Evolutionary conservation across 371 early-diverging fungal species (phyloP).

Genomic region (Lichtheimia ornata): DNA sequence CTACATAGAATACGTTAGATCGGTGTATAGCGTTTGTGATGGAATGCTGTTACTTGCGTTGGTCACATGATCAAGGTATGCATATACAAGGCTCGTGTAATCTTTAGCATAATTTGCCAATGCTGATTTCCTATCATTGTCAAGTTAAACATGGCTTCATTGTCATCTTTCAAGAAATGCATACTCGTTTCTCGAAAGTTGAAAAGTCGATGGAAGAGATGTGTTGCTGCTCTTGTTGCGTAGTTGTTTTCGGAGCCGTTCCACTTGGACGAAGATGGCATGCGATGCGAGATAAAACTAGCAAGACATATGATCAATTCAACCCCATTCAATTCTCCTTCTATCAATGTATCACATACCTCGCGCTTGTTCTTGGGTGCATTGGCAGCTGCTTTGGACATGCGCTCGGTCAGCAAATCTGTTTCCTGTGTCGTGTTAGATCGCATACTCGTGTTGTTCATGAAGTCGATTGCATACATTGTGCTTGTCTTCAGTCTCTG

Average conservation of each 20-base stretch:
- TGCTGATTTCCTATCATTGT: background rate
- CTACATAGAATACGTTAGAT: background rate
- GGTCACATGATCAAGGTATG: slow-evolving; percentile 2
- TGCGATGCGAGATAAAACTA: slow-evolving; percentile 1
- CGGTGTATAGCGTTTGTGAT: too few species aligned
- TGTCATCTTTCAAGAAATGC: background rate
- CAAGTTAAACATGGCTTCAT: background rate
- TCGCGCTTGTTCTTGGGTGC: background rate
- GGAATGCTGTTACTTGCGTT: background rate
- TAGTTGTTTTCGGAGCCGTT: background rate
- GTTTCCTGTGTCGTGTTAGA: too few species aligned
- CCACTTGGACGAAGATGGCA: slow-evolving; percentile 1
- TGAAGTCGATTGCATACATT: too few species aligned
- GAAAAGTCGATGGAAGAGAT: background rate
- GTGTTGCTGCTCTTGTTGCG: background rate
- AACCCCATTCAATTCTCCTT: too few species aligned
- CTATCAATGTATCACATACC: background rate
- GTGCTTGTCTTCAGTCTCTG: too few species aligned
- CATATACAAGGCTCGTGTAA: slow-evolving; percentile 1
- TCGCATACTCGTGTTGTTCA: too few species aligned
- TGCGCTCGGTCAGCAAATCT: too few species aligned
- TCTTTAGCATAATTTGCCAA: slow-evolving; percentile 1
- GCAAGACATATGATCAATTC: background rate
- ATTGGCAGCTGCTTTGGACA: too few species aligned
- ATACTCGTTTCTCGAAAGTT: background rate